Conservation (phyloP, 306 rosid genomes). For the Argentina anserina region DNA sequence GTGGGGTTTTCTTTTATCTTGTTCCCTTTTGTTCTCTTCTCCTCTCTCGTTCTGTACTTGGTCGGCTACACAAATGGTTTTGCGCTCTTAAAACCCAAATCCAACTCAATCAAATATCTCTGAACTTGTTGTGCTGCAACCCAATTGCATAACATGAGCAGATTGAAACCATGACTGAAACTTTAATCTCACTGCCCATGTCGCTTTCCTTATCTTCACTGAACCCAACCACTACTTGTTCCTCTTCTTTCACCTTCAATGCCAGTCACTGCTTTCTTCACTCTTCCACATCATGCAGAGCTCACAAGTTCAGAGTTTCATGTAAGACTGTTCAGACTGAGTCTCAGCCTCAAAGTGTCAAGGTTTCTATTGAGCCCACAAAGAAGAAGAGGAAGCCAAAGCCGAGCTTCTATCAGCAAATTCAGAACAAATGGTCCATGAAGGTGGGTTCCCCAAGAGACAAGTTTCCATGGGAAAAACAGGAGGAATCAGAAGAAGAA, state of each 20-base stretch:
- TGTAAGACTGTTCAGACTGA: constrained; percentile 37
- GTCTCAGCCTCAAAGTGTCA: constrained; percentile 38
- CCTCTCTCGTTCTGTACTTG: too few species aligned
- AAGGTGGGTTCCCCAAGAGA: constrained; percentile 50
- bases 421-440: constrained; percentile 69
- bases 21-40: too few species aligned
- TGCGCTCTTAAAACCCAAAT: too few species aligned
- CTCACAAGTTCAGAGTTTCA: constrained; percentile 45
- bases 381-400: constrained; percentile 51
- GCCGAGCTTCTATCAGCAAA: constrained; percentile 83
- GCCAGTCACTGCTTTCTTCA: constrained; percentile 34
- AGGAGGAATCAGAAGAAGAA: constrained; percentile 9
- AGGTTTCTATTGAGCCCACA: constrained; percentile 31
- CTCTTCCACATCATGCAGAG: constrained; percentile 13
- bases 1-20: too few species aligned
- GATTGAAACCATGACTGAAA: too few species aligned
- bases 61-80: too few species aligned
- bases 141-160: too few species aligned
- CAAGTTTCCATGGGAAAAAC: constrained; percentile 69
- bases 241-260: constrained; percentile 20
- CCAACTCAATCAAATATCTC: too few species aligned
- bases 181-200: constrained; percentile 45
- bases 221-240: constrained; percentile 20
- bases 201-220: constrained; percentile 48
- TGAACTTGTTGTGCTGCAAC: too few species aligned